phyloP scores from a whole-genome alignment of 208 protist genomes.

The Porcisia deanei region DNA sequence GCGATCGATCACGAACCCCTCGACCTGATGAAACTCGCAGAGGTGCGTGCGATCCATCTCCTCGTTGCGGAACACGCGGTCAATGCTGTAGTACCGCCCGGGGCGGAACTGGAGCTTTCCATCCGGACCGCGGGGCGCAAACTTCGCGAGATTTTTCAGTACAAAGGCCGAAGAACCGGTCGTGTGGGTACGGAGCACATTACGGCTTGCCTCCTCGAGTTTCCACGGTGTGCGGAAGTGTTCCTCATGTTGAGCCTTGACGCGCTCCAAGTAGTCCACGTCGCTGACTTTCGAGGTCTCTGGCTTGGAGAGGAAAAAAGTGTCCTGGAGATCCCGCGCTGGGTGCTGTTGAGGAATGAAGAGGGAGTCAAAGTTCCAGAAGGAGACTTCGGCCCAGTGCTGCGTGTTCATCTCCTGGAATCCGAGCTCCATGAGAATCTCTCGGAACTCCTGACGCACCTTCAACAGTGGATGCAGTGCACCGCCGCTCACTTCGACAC shows the following conservation, averaged over 20 bases:
- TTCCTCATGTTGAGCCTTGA: conserved; percentile 95
- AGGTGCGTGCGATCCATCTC: conserved; percentile 99
- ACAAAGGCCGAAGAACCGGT: conserved; percentile 98
- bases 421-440: conserved; percentile 99
- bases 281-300: conserved; percentile 43
- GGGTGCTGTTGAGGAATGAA: conserved; percentile 99
- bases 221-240: conserved; percentile 95
- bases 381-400: conserved; percentile 98
- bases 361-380: conserved; percentile 99
- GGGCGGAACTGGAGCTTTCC: conserved; percentile 92
- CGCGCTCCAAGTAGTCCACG: conserved; percentile 91
- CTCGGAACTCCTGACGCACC: conserved; percentile 97
- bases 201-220: conserved; percentile 95
- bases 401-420: conserved; percentile 99
- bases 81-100: conserved; percentile 99
- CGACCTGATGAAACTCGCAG: conserved; percentile 99
- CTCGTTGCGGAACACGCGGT: conserved; percentile 99
- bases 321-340: conserved; percentile 99
- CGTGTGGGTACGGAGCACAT: conserved; percentile 99
- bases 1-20: conserved; percentile 98
- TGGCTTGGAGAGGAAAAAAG: conserved; percentile 99
- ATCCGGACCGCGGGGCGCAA: conserved; percentile 41
- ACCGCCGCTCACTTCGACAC: conserved; percentile 86
- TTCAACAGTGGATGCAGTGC: conserved; percentile 99
- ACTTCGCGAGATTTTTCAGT: conserved; percentile 95